phyloP scores from a whole-genome alignment of 768 basidiomycete genomes.

The Trametes sanguinea region DNA sequence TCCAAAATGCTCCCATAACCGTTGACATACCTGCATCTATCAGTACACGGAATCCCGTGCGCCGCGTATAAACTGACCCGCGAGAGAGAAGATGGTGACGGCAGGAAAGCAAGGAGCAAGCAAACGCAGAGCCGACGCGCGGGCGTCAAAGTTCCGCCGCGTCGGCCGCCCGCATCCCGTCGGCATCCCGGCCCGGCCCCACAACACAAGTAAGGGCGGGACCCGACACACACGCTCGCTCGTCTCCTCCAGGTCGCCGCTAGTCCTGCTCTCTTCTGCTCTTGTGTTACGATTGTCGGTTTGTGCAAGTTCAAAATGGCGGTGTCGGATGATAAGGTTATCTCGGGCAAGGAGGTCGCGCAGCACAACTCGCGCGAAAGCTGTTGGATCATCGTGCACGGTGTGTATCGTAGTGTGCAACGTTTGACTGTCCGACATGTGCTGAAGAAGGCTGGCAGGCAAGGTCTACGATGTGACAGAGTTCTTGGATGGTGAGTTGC shows the following conservation, averaged over 20 bases:
- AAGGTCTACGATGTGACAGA: constrained; percentile 49
- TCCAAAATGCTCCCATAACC: too few relatives aligned
- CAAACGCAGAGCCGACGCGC: neutral
- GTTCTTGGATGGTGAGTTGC: constrained; percentile 42
- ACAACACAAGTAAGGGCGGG: neutral
- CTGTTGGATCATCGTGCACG: constrained; percentile 87
- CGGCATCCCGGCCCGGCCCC: constrained; percentile 14
- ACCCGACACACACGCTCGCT: too few relatives aligned
- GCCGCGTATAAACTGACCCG: neutral
- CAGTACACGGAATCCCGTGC: too few relatives aligned
- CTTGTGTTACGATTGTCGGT: too few relatives aligned
- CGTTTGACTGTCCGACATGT: too few relatives aligned
- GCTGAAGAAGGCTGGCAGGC: constrained; percentile 24
- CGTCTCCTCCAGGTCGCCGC: neutral
- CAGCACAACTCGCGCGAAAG: constrained; percentile 58
- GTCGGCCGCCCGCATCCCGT: constrained; percentile 14
- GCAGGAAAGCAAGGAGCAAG: neutral
- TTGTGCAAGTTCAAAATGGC: neutral
- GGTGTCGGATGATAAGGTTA: neutral
- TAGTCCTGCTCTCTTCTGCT: neutral
- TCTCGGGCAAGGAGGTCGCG: constrained; percentile 47
- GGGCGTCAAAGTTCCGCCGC: neutral
- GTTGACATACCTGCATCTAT: too few relatives aligned
- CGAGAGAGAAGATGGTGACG: neutral
- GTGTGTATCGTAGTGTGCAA: constrained; percentile 30